Evolutionary conservation across 2,329 filamentous ascomycete species (phyloP).

Genomic region (Sarocladium brachiariae): DNA sequence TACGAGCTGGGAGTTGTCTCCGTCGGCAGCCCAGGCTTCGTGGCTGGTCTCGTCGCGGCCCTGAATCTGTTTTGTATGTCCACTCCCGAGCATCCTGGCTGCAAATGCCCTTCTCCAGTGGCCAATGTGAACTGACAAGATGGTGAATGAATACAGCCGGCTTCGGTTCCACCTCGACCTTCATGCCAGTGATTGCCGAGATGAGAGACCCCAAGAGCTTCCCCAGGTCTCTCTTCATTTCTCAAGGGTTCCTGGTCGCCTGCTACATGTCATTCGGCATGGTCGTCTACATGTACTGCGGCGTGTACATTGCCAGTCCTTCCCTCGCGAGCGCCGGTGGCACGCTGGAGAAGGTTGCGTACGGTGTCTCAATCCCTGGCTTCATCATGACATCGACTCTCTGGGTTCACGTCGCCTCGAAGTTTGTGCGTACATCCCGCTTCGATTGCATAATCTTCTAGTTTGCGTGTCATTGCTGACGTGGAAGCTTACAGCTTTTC

Average conservation of each 20-base stretch:
- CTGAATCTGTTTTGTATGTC: slow-evolving; percentile 20
- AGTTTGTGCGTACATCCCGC: slow-evolving; percentile 12
- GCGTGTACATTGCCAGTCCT: slow-evolving; percentile 35
- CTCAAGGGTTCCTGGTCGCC: slow-evolving; percentile 12
- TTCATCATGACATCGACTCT: slow-evolving; percentile 20
- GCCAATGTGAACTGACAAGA: no score
- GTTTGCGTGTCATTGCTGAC: no score
- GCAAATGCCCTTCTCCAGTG: no score
- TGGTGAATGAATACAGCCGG: slow-evolving; percentile 13
- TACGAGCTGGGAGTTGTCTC: slow-evolving; percentile 24
- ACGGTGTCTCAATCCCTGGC: slow-evolving; percentile 19
- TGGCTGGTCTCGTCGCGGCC: slow-evolving; percentile 17
- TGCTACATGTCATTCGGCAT: slow-evolving; percentile 15
- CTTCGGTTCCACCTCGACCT: slow-evolving; percentile 16
- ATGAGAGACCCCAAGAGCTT: slow-evolving; percentile 16
- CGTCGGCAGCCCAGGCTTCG: slow-evolving; percentile 17
- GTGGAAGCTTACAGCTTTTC: slow-evolving; percentile 19
- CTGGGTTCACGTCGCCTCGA: slow-evolving; percentile 19
- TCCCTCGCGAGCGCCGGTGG: slow-evolving; percentile 28
- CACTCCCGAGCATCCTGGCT: no score
- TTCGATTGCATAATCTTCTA: no score
- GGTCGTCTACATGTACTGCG: slow-evolving; percentile 25
- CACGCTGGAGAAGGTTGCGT: slow-evolving; percentile 17
- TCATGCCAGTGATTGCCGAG: slow-evolving; percentile 19
- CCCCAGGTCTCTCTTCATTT: slow-evolving; percentile 15